Conservation (phyloP, 2,329 filamentous ascomycete genomes). For the Nemania sp. region DNA sequence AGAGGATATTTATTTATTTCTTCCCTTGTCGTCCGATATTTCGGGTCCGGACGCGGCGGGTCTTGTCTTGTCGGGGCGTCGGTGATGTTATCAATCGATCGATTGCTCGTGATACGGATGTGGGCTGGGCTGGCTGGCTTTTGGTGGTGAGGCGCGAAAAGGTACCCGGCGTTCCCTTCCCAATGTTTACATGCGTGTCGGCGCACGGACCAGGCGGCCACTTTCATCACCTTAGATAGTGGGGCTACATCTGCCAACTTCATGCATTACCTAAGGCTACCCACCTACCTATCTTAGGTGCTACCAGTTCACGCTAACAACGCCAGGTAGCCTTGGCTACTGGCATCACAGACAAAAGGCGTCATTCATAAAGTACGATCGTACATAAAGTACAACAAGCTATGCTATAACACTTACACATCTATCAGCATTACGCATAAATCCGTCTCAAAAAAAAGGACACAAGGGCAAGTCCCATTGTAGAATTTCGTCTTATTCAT, state of each 20-base stretch:
- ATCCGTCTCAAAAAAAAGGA: not conserved
- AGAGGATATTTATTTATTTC: not conserved
- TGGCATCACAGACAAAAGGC: not conserved
- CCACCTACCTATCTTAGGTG: not conserved
- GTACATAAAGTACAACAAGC: not conserved
- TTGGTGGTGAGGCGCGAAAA: conserved; percentile 49
- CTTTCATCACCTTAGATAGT: conserved; percentile 17
- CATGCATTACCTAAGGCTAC: not conserved
- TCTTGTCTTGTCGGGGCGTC: conserved; percentile 16
- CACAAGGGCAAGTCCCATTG: not conserved
- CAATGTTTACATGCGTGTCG: conserved; percentile 50
- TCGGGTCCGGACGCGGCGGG: conserved; percentile 7
- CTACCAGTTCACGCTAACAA: not conserved
- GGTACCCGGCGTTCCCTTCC: conserved; percentile 39
- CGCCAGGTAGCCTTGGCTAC: not conserved
- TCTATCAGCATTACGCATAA: not conserved
- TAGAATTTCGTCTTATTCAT: too few species aligned
- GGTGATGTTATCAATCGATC: conserved; percentile 26
- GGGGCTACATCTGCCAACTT: conserved; percentile 23
- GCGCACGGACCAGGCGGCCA: conserved; percentile 44
- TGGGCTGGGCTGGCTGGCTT: conserved; percentile 37
- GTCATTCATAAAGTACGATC: not conserved
- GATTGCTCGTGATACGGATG: conserved; percentile 35
- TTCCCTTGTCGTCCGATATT: conserved; percentile 1
- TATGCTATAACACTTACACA: not conserved